Conservation (phyloP, 768 basidiomycete genomes). For the Auricularia sp. region DNA sequence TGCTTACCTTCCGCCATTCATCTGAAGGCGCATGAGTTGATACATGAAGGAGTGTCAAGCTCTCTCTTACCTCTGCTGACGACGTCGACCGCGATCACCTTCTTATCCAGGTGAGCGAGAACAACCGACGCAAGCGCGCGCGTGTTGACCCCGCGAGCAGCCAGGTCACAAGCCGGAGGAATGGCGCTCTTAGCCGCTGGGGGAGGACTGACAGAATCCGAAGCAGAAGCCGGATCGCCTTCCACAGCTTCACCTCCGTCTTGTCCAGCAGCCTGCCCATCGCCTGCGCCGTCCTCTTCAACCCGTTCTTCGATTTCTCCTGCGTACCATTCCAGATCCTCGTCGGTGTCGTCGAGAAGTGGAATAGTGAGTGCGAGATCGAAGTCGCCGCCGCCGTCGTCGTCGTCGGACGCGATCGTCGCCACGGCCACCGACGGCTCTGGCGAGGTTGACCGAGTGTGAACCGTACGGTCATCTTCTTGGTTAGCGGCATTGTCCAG, state of each 20-base stretch:
- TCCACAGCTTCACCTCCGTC: neutral
- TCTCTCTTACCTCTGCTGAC: conserved; percentile 15
- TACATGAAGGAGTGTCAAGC: conserved; percentile 1
- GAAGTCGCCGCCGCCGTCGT: neutral
- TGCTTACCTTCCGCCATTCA: conserved; percentile 4
- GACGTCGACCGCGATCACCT: conserved; percentile 14
- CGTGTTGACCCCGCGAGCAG: neutral
- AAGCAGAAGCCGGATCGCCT: neutral
- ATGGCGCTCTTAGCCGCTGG: neutral
- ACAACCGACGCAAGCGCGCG: conserved; percentile 12
- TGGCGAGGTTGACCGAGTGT: neutral
- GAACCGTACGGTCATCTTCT: neutral
- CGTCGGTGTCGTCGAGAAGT: neutral
- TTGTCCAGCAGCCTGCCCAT: neutral
- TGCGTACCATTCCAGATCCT: neutral
- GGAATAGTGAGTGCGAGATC: neutral
- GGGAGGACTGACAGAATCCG: neutral
- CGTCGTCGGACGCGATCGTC: neutral
- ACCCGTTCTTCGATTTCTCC: neutral
- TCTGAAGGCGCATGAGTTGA: conserved; percentile 6
- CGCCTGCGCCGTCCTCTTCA: neutral
- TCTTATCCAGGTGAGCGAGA: conserved; percentile 6
- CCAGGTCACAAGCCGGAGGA: neutral
- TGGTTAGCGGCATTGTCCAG: neutral
- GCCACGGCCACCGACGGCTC: neutral